Base-by-base conservation (phyloP, 1,139 yeast species). In the Yamadazyma siamensis region DNA sequence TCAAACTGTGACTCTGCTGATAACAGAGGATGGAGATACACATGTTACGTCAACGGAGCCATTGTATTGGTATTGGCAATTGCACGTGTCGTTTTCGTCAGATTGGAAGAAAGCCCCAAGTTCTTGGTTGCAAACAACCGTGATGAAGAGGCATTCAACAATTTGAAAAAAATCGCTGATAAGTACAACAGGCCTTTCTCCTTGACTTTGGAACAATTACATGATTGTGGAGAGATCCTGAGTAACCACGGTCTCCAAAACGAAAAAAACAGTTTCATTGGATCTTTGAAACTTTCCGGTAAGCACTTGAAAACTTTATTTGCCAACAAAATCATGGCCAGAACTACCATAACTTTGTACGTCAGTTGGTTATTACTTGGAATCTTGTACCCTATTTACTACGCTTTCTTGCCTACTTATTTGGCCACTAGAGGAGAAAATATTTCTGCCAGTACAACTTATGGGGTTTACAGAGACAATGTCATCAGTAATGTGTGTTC, bases 1-100 rank as follows among this genome's bases (percentile, higher is more conserved):
- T 52, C 45, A 4, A 31, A 58, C 36, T 76, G 83, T 52, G 62
- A 71, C 13, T 59, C 73, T 7, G 47, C 53, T 11, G 46, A 52
- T 9, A 77, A 77, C 44, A 60, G 68, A 52, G 83, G 82, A 33
- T 77, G 83, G 83, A 60, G 83, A 48, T 77, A 77, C 48, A 59
- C 65, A 23, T 75, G 70, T 62, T 75, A 70, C 43, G 61, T 66
- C 15, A 70, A 75, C 44, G 74, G 79, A 15, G 77, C 65, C 13
- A 59, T 76, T 33, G 79, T 75, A 6, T 45, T 77, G 29, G 56
- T 62, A 15, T 61, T 69, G 40, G 78, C 80, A 2, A 27, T 73
- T 15, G 31, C 59, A 11, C 61, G 83, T 36, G 46, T 76, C 7
- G 61, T 74, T 9, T 59, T 73, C 13, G 52, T 76, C 28, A 54